Evolutionary conservation across 805 yeast genomes (phyloP), one percentile per base, ranked within the genome.

Genomic region (Candida boidinii): DNA sequence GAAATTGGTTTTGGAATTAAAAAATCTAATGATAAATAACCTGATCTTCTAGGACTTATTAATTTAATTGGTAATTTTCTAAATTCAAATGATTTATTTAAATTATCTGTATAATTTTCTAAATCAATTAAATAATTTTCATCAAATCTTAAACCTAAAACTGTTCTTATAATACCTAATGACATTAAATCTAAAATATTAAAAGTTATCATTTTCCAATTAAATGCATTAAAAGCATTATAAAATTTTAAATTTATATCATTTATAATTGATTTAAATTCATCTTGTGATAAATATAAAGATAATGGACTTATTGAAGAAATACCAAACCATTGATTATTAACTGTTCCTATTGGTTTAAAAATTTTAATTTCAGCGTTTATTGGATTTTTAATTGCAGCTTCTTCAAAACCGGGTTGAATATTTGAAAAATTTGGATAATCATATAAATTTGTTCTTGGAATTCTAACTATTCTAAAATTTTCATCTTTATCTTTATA

Each of bases 381-480:
- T 34, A 26, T 23, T 2, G 38, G 44, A n/a, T 43, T 48, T 2
- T 31, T 17, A n/a, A 73, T 49, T 0, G 83, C 83, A 3, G 79
- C 85, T 2, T 77, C 73, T 44, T 80, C 87, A 2, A 29, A 39
- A 0, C 88, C 88, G 0, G 87, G 87, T 0, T 66, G 41, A 7
- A 39, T 49, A 1, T 51, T 49, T 7, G 81, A 74, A 48, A 79
- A 80, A 41, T 64, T 70, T 2, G 87, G 86, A 14, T 62, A 58
- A 21, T 45, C 49, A 1, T 48, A 43, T 13, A 57, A 56, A 35
- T 65, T 73, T 2, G 60, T 37, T 39, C 87, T 51, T 4, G 90
- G 86, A 3, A 80, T 62, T 33, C 88, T 49, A 4, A 80, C 77
- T n/a, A 81, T 63, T 37, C 90, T 56, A 1, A 82, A 73, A 7